phyloP scores from a whole-genome alignment of 768 basidiomycete species.

The Dioszegia crocea region DNA sequence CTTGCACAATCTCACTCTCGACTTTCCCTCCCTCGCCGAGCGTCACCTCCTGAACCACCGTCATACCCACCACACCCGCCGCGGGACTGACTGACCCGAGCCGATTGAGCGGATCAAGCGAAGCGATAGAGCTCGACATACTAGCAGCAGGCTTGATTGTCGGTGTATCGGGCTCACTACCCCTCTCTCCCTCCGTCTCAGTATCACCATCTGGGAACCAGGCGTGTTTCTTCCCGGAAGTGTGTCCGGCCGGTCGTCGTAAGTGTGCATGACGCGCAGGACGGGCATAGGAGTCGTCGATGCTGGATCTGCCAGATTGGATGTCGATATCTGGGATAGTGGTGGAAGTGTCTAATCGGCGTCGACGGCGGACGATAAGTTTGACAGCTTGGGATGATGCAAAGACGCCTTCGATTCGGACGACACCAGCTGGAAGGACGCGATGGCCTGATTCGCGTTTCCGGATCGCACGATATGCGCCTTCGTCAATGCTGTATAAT shows the following conservation, averaged over 20 bases:
- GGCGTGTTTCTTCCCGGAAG: neutral
- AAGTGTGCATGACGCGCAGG: neutral
- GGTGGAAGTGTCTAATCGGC: neutral
- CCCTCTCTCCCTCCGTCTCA: slow-evolving; percentile 26
- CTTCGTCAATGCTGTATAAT: slow-evolving; percentile 62
- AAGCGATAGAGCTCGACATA: slow-evolving; percentile 54
- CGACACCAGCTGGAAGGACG: slow-evolving; percentile 84
- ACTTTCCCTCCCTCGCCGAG: neutral
- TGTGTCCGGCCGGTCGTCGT: neutral
- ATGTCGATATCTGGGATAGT: neutral
- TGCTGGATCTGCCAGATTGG: neutral
- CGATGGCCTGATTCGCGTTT: slow-evolving; percentile 77
- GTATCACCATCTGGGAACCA: neutral
- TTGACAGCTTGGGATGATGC: slow-evolving; percentile 92
- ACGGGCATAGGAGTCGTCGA: neutral
- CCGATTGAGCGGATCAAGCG: slow-evolving; percentile 54
- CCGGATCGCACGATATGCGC: slow-evolving; percentile 80
- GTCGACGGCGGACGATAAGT: slow-evolving; percentile 59
- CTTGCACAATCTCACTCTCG: neutral
- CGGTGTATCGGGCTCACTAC: slow-evolving; percentile 56
- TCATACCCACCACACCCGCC: too few relatives aligned
- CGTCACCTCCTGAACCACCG: neutral
- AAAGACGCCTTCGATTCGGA: slow-evolving; percentile 80
- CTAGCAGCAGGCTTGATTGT: slow-evolving; percentile 53
- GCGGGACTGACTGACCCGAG: slow-evolving; percentile 49